phyloP scores from a whole-genome alignment of 352 stramenopile genomes.

The Globisporangium cederbergense region DNA sequence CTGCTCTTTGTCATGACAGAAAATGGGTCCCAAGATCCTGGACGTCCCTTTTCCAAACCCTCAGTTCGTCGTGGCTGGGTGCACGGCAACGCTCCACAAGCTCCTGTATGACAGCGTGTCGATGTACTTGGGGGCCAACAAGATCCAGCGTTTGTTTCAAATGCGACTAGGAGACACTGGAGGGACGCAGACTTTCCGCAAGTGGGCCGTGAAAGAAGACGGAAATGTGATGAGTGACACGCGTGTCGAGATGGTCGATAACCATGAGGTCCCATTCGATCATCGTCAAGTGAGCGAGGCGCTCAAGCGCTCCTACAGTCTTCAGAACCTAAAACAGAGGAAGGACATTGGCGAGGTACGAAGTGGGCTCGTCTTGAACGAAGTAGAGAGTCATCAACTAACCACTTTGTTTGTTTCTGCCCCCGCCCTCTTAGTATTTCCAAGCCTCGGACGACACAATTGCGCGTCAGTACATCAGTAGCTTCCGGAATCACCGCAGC shows the following conservation, averaged over 20 bases:
- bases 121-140: background rate
- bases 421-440: background rate
- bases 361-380: too few species aligned
- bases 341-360: background rate
- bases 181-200: background rate
- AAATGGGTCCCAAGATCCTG: background rate
- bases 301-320: background rate
- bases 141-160: background rate
- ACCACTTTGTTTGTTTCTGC: too few species aligned
- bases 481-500: background rate
- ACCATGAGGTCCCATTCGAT: background rate
- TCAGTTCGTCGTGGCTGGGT: background rate
- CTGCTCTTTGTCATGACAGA: background rate
- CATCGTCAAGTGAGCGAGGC: background rate
- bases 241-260: background rate
- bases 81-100: background rate
- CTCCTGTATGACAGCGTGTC: background rate
- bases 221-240: background rate
- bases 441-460: background rate
- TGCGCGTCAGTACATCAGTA: background rate
- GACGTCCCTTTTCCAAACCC: background rate
- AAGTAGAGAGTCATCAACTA: too few species aligned
- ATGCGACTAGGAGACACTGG: background rate
- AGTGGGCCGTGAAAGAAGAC: constrained; percentile 1
- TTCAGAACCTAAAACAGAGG: background rate